Conservation (phyloP, 306 rosid species). For the Hylodesmum podocarpum region DNA sequence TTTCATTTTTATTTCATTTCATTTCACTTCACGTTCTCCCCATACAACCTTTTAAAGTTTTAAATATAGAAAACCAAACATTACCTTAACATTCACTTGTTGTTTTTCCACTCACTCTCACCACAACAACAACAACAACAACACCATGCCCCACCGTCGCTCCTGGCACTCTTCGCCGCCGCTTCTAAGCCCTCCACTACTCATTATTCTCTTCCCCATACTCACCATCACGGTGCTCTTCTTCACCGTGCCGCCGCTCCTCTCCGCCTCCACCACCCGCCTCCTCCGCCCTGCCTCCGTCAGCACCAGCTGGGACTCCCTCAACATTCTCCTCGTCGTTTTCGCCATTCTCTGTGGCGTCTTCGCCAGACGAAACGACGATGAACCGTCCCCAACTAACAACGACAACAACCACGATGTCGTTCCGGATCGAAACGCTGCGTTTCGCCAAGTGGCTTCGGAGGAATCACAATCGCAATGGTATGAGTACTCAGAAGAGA, state of each 20-base stretch:
- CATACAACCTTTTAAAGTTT: too few species aligned
- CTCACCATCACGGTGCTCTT: constrained; percentile 48
- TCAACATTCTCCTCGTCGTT: constrained; percentile 64
- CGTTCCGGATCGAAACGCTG: constrained; percentile 1
- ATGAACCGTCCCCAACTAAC: constrained; percentile 25
- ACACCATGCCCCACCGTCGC: constrained; percentile 50
- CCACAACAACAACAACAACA: background rate
- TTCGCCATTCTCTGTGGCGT: constrained; percentile 72
- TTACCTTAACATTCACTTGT: background rate
- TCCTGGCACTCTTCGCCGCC: constrained; percentile 55
- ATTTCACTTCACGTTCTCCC: background rate
- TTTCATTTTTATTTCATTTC: too few species aligned
- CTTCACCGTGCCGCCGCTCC: constrained; percentile 57
- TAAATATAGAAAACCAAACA: too few species aligned
- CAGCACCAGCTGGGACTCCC: constrained; percentile 76
- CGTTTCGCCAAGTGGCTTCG: background rate
- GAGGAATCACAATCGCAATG: constrained; percentile 39
- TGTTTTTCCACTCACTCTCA: background rate
- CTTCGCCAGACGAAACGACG: constrained; percentile 61
- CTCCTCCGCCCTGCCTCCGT: constrained; percentile 53
- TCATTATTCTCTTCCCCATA: constrained; percentile 70
- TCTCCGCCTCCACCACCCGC: constrained; percentile 53
- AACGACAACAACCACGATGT: background rate
- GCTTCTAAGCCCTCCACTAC: constrained; percentile 57
- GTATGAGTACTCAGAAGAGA: constrained; percentile 41